Percentiles rank a stretch among this genome's conserved stretches.
phyloP scores from a whole-genome alignment of 768 basidiomycete genomes.

The Mycena epipterygia region DNA sequence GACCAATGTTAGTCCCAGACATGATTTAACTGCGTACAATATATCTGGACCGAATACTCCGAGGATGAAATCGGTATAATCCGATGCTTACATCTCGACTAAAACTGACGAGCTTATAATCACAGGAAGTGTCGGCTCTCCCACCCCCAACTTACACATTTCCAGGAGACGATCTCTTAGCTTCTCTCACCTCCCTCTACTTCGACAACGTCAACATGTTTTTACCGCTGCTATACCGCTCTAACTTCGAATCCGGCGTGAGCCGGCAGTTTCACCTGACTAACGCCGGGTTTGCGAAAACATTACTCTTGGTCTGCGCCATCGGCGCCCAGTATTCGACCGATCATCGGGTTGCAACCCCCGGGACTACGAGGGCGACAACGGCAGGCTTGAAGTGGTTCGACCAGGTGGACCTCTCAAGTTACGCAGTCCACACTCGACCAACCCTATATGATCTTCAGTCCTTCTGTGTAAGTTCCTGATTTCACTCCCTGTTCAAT shows the following conservation, averaged over 20 bases:
- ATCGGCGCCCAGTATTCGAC: slow-evolving; percentile 70
- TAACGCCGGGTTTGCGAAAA: slow-evolving; percentile 66
- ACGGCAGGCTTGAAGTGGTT: slow-evolving; percentile 76
- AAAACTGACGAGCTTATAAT: not conserved
- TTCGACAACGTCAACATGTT: slow-evolving; percentile 69
- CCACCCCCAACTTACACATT: slow-evolving; percentile 51
- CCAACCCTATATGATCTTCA: slow-evolving; percentile 84
- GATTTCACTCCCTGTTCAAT: not conserved
- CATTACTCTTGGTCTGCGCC: slow-evolving; percentile 80
- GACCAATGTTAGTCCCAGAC: slow-evolving; percentile 38
- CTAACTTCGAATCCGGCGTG: slow-evolving; percentile 69
- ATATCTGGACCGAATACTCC: not conserved
- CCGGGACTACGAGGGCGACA: slow-evolving; percentile 50
- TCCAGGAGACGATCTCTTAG: slow-evolving; percentile 66
- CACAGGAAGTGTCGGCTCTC: not conserved
- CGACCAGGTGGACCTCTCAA: slow-evolving; percentile 74
- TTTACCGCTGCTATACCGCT: slow-evolving; percentile 79
- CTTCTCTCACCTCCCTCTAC: slow-evolving; percentile 71
- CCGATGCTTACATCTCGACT: not conserved
- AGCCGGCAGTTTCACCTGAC: slow-evolving; percentile 54
- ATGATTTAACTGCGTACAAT: not conserved
- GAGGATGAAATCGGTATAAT: not conserved
- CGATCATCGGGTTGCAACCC: slow-evolving; percentile 64
- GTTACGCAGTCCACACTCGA: slow-evolving; percentile 70
- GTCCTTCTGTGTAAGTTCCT: slow-evolving; percentile 62